These are phyloP conservation scores for Petunia secreta DNA, from an alignment of 257 asterid genomes.

Conservation along the genomic window DNA sequence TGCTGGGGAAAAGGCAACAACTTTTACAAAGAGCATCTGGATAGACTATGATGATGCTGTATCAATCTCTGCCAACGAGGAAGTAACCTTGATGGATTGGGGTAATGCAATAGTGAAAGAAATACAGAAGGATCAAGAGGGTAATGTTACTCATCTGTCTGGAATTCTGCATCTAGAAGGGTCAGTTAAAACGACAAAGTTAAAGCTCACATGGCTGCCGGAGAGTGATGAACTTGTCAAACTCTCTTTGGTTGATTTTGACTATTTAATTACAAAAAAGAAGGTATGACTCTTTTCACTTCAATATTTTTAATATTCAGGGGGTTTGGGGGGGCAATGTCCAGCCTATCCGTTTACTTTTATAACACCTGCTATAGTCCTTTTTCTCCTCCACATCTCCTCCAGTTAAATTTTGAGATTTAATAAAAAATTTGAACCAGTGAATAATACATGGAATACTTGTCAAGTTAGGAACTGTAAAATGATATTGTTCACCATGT, in stretches of 20 bases:
- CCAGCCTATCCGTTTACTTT: background rate
- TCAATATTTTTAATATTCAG: background rate
- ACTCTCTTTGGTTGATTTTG: constrained; percentile 73
- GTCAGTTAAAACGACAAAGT: constrained; percentile 82
- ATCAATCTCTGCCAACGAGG: constrained; percentile 71
- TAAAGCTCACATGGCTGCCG: constrained; percentile 94
- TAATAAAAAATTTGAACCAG: background rate
- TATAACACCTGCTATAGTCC: background rate
- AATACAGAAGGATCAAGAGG: constrained; percentile 75
- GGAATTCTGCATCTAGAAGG: constrained; percentile 94
- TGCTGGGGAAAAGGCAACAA: constrained; percentile 87
- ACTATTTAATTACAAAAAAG: constrained; percentile 86
- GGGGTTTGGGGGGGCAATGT: background rate
- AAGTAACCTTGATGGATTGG: constrained; percentile 94
- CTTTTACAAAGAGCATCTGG: constrained; percentile 74
- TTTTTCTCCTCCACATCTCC: background rate
- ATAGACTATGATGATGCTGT: constrained; percentile 88
- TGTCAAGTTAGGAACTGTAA: constrained; percentile 2
- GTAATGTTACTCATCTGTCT: constrained; percentile 58
- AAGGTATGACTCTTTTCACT: constrained; percentile 55
- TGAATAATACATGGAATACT: background rate
- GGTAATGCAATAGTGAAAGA: constrained; percentile 88
- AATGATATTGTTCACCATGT: background rate
- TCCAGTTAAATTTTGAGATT: background rate
- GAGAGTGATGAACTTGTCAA: constrained; percentile 70